Evolutionary conservation across 495 filamentous ascomycete species (phyloP).

Genomic region (Darksidea phi): DNA sequence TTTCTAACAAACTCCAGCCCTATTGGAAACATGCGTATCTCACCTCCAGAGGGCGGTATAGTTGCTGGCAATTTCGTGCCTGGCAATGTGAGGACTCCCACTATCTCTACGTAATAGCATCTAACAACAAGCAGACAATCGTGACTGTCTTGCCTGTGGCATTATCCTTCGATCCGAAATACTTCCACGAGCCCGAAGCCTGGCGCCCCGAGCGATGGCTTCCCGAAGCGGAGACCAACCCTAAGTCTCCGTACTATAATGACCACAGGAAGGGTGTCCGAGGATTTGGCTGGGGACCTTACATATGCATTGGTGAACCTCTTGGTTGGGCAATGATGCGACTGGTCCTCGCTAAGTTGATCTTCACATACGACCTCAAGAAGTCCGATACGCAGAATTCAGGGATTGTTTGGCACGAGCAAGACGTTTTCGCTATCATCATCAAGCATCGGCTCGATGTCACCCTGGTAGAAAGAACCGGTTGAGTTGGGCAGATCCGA

Average conservation of each 20-base stretch:
- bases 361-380: constrained; percentile 20
- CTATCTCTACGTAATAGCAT: background rate
- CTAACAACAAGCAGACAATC: constrained; percentile 32
- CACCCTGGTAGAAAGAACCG: constrained; percentile 10
- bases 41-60: constrained; percentile 45
- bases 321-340: constrained; percentile 26
- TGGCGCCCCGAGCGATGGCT: constrained; percentile 23
- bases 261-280: constrained; percentile 10
- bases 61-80: constrained; percentile 45
- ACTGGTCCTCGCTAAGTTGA: constrained; percentile 18
- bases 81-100: constrained; percentile 5
- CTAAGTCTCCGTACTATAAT: constrained; percentile 11
- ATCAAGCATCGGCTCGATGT: constrained; percentile 19
- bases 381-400: constrained; percentile 1
- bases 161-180: constrained; percentile 22
- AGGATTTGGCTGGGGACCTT: constrained; percentile 15
- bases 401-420: constrained; percentile 12
- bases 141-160: constrained; percentile 7
- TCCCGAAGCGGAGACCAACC: constrained; percentile 4
- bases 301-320: constrained; percentile 17
- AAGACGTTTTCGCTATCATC: constrained; percentile 20
- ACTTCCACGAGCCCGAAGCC: constrained; percentile 14
- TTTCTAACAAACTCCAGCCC: constrained; percentile 31
- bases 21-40: constrained; percentile 49
- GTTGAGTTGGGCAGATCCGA: background rate